A percentile compares a stretch with the other conserved stretches of the same genome.
These are phyloP conservation scores for Zymoseptoria tritici DNA, from an alignment of 2,329 filamentous ascomycete species.

Conservation along the genomic window DNA sequence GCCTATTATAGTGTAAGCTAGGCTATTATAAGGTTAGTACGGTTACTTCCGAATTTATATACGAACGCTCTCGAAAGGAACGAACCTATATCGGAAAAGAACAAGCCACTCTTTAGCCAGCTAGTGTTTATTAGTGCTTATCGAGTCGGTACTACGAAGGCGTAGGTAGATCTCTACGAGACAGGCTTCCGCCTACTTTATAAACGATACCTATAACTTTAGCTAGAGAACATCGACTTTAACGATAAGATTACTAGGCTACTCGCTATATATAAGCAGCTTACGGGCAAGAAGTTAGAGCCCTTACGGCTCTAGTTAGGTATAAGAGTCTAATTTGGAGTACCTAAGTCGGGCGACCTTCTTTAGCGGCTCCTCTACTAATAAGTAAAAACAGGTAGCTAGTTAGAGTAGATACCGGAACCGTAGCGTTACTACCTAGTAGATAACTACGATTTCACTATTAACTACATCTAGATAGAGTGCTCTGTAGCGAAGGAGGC, in stretches of 20 bases:
- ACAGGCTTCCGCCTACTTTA: neutral
- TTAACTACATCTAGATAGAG: constrained; percentile 1
- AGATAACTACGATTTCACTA: neutral
- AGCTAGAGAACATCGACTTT: neutral
- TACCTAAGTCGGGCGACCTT: neutral
- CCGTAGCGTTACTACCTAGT: neutral
- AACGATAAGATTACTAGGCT: neutral
- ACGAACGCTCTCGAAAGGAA: neutral
- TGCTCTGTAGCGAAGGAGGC: neutral
- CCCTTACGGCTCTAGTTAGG: neutral
- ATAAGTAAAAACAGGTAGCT: neutral
- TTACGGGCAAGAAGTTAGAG: neutral
- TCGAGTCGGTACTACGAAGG: neutral
- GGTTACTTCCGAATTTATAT: neutral
- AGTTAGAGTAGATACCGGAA: neutral
- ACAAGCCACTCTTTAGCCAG: neutral
- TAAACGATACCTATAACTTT: neutral
- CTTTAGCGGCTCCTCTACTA: neutral
- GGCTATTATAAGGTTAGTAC: neutral
- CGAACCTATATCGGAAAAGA: too few species aligned
- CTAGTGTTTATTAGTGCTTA: neutral
- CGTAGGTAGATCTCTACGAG: neutral
- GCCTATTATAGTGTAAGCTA: neutral
- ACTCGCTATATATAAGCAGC: neutral
- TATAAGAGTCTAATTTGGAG: neutral